A percentile compares a stretch with the other conserved stretches of the same genome.
These are phyloP conservation scores for Rostrohypoxylon terebratum DNA, from an alignment of 495 filamentous ascomycete species.

Conservation along the genomic window DNA sequence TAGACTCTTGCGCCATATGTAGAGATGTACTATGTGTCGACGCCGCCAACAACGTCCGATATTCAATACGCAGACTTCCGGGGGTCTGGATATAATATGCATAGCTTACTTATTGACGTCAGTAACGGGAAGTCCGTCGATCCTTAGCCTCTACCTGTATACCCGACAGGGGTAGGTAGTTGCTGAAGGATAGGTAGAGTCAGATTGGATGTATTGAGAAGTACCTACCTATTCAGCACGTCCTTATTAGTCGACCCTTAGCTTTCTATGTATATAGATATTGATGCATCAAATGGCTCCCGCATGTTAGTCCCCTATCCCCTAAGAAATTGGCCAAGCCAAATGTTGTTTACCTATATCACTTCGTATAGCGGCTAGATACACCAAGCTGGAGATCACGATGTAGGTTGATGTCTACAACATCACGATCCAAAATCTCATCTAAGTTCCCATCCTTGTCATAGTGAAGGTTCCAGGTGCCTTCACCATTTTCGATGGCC, in stretches of 20 bases:
- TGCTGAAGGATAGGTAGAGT: neutral
- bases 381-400: slow-evolving; percentile 51
- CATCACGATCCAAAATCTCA: slow-evolving; percentile 44
- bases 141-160: slow-evolving; percentile 9
- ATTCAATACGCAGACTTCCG: slow-evolving; percentile 19
- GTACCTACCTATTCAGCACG: slow-evolving; percentile 21
- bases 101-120: slow-evolving; percentile 44
- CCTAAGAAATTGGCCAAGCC: slow-evolving; percentile 4
- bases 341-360: slow-evolving; percentile 31
- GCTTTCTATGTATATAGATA: neutral
- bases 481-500: slow-evolving; percentile 57
- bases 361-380: slow-evolving; percentile 46
- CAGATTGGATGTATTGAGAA: slow-evolving; percentile 19
- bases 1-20: neutral
- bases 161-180: slow-evolving; percentile 25
- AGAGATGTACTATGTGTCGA: neutral
- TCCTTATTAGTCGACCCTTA: slow-evolving; percentile 11
- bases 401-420: slow-evolving; percentile 50
- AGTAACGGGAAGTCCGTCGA: slow-evolving; percentile 26
- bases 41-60: neutral
- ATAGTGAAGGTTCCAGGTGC: slow-evolving; percentile 60
- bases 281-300: neutral
- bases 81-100: slow-evolving; percentile 14
- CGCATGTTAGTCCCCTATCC: neutral
- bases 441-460: slow-evolving; percentile 54